Base-by-base conservation (phyloP, 805 yeast genomes). In the Wickerhamiella parazyma region DNA sequence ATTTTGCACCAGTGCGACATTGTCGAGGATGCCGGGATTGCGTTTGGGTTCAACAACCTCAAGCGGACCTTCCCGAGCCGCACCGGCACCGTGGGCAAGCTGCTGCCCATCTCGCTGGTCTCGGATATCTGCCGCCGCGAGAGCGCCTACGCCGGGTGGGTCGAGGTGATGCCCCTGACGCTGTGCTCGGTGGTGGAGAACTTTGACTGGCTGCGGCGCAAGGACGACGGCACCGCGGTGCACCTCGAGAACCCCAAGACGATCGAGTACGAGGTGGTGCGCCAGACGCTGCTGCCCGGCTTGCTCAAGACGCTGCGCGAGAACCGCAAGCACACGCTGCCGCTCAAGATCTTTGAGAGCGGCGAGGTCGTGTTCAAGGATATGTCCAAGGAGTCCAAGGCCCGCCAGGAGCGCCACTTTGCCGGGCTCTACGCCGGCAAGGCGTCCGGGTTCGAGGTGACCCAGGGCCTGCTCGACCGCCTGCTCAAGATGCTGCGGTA, bases 11-110 rank as follows among this genome's bases (percentile, higher is more conserved):
- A 85, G 61, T 89, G 97, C 71, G 99, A 91, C 65, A 79, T 91
- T 52, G 83, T 91, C 94, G 99, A 91, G 65, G 99, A 91, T 63
- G 95, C 89, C 39, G 98, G 95, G 38, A 80, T 91, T 58, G 93
- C 85, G 24, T 91, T 85, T 60, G 99, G 98, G 46, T 91, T 80
- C 71, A 81, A 87, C 66, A 85, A 83, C 60, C 71, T 91, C 58
- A 73, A 72, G 50, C 84, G 79, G 65, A 77, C 91, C 41, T 84
- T 91, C 57, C 73, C 85, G 51, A 71, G 84, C 25, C 78, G 78
- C 45, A 74, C 94, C 8, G 75, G 80, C 50, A 69, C 74, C 44
- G 79, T 84, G 49, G 95, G 94, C 19, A 71, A 80, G 44, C 86
- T 97, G 35, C 73, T 89, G 60, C 94, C 94, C 45, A 72, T 93